Conservation (phyloP, 306 rosid species). For the Styphnolobium japonicum region DNA sequence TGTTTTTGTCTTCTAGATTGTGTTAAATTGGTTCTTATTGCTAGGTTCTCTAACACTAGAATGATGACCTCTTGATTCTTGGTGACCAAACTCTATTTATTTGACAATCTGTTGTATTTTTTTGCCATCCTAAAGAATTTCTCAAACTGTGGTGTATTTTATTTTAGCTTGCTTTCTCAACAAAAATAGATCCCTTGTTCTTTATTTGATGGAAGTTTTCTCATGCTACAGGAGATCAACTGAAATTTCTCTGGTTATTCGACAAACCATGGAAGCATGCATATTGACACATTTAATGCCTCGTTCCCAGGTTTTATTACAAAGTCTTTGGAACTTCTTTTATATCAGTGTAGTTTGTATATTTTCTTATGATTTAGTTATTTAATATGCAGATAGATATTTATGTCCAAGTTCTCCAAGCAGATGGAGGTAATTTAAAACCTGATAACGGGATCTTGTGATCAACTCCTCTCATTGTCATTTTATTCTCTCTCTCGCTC, state of each 20-base stretch:
- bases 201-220: constrained; percentile 23
- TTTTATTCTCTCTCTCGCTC: constrained; percentile 17
- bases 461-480: not conserved
- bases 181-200: not conserved
- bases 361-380: constrained; percentile 18
- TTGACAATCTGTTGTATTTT: not conserved
- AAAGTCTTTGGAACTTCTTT: constrained; percentile 25
- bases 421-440: constrained; percentile 74
- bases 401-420: constrained; percentile 93
- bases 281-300: constrained; percentile 88
- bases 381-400: constrained; percentile 70
- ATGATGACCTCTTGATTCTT: not conserved
- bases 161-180: not conserved
- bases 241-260: constrained; percentile 87
- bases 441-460: constrained; percentile 7
- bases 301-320: constrained; percentile 70
- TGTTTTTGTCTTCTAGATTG: not conserved
- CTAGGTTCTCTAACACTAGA: not conserved
- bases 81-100: not conserved
- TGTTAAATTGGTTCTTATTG: constrained; percentile 14
- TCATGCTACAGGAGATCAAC: constrained; percentile 72
- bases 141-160: not conserved
- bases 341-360: not conserved
- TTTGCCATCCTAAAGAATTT: not conserved
- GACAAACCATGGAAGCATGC: constrained; percentile 89